These are phyloP conservation scores for Beverwykella pulmonaria DNA, from an alignment of 495 filamentous ascomycete genomes.

Conservation along the genomic window DNA sequence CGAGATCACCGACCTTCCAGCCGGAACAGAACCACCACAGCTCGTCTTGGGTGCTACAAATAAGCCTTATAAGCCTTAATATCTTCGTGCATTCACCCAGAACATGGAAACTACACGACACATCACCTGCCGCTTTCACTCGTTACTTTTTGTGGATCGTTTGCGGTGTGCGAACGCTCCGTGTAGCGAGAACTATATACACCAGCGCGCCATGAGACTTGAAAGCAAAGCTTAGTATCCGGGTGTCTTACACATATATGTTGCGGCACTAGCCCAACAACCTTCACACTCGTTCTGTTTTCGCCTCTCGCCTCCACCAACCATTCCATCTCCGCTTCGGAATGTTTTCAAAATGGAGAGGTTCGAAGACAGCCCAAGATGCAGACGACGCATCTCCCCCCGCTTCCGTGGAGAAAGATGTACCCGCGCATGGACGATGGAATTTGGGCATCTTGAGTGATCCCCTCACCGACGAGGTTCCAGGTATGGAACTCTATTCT, in stretches of 20 bases:
- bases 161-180: too few species aligned
- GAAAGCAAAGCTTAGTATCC: too few species aligned
- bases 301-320: neutral
- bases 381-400: neutral
- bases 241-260: too few species aligned
- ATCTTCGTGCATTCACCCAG: neutral
- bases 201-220: too few species aligned
- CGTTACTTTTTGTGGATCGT: too few species aligned
- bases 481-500: conserved; percentile 56
- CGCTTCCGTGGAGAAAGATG: neutral
- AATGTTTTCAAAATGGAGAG: conserved; percentile 4
- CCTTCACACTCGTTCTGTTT: too few species aligned
- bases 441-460: conserved; percentile 49
- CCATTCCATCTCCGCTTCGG: neutral
- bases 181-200: too few species aligned
- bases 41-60: too few species aligned
- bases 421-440: neutral
- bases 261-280: too few species aligned
- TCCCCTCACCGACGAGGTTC: conserved; percentile 82
- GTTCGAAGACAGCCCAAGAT: neutral
- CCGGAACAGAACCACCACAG: too few species aligned
- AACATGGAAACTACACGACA: neutral
- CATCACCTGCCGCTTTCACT: neutral
- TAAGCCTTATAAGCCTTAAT: neutral
- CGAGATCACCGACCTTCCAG: too few species aligned